Percentiles rank a stretch among this genome's conserved stretches.
These are phyloP conservation scores for Penicillium manginii DNA, from an alignment of 495 filamentous ascomycete species.

Conservation along the genomic window DNA sequence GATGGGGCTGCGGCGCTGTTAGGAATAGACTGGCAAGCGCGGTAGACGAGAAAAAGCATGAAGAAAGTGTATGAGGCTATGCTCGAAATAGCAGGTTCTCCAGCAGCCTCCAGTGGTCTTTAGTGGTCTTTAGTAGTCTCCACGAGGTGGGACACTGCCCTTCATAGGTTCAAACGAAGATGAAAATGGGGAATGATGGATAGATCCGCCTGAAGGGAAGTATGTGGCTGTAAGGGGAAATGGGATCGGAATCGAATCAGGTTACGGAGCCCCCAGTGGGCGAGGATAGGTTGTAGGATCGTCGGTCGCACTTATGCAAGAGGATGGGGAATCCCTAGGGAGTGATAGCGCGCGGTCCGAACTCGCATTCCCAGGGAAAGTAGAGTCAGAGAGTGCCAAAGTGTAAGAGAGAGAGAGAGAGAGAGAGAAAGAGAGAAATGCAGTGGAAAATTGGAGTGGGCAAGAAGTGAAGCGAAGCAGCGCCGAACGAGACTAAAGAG, in stretches of 20 bases:
- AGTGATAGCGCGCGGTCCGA: constrained; percentile 12
- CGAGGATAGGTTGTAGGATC: constrained; percentile 31
- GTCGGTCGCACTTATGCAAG: constrained; percentile 47
- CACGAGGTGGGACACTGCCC: no score
- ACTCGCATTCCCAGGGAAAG: constrained; percentile 22
- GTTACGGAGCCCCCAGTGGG: constrained; percentile 5
- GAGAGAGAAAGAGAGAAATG: no score
- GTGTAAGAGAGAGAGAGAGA: neutral
- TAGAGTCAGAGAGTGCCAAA: constrained; percentile 3
- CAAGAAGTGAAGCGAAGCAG: neutral
- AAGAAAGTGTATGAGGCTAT: constrained; percentile 13
- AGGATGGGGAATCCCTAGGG: constrained; percentile 30
- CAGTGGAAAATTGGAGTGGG: no score
- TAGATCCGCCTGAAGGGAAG: constrained; percentile 27
- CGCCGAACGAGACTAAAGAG: neutral
- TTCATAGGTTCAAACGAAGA: neutral
- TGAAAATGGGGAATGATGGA: constrained; percentile 10
- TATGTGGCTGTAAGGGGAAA: constrained; percentile 24
- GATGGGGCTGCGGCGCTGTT: constrained; percentile 12
- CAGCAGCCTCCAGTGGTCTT: no score
- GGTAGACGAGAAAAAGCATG: constrained; percentile 24
- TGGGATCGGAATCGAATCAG: constrained; percentile 7
- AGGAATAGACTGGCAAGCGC: constrained; percentile 25
- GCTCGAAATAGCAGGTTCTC: constrained; percentile 21
- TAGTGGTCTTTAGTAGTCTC: neutral